Percentiles rank a stretch among this genome's conserved stretches.
phyloP scores from a whole-genome alignment of 2,329 filamentous ascomycete genomes.

The Sporothrix humicola region DNA sequence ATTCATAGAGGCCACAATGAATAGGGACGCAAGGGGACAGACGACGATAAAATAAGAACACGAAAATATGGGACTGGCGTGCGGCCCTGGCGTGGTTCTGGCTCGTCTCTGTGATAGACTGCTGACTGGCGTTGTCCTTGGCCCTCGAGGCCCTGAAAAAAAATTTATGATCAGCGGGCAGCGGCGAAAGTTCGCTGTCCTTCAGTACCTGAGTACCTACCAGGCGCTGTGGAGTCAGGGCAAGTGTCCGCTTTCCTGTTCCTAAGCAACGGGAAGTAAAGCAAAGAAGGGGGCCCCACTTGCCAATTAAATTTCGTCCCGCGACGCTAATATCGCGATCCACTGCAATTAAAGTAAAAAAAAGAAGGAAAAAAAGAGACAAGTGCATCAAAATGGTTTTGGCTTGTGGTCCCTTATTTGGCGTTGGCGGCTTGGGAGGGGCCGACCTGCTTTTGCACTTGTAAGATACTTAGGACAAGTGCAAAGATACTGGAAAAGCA shows the following conservation, averaged over 20 bases:
- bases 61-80: conserved; percentile 7
- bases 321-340: conserved; percentile 38
- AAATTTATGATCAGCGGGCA: conserved; percentile 1
- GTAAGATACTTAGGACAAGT: background rate
- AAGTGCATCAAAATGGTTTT: conserved; percentile 13
- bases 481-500: background rate
- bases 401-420: conserved; percentile 22
- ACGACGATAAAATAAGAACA: conserved; percentile 12
- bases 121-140: background rate
- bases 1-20: background rate
- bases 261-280: conserved; percentile 32
- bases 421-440: conserved; percentile 9
- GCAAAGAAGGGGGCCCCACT: conserved; percentile 30
- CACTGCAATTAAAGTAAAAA: conserved; percentile 39
- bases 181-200: background rate
- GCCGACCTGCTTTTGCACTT: background rate
- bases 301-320: conserved; percentile 38
- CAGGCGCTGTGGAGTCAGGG: conserved; percentile 1
- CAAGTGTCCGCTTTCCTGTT: conserved; percentile 25
- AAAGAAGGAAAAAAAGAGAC: background rate
- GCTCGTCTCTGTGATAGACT: background rate
- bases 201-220: background rate
- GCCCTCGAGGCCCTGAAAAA: conserved; percentile 2
- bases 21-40: background rate
- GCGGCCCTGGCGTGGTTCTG: background rate